Conservation (phyloP, 139 green algal genomes). For the Micractinium sp. region DNA sequence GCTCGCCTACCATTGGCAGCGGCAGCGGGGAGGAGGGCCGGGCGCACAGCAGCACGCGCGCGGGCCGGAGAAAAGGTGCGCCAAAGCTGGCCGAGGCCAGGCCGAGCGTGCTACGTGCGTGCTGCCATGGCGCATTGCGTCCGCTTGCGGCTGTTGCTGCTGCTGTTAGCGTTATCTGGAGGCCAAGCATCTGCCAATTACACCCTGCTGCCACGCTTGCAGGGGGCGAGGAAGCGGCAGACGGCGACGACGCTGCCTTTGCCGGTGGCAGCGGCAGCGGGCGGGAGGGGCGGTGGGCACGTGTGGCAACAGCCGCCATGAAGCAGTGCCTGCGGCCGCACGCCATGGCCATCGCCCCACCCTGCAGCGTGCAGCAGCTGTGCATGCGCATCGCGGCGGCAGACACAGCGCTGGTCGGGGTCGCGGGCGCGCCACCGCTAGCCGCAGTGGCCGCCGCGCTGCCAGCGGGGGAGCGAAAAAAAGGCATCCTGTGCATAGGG, state of each 20-base stretch:
- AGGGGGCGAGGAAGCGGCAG: background rate
- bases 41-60: background rate
- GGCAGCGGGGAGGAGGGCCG: background rate
- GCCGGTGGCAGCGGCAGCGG: background rate
- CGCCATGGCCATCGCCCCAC: slow-evolving; percentile 56
- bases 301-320: slow-evolving; percentile 80
- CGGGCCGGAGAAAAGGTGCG: background rate
- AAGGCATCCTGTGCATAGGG: slow-evolving; percentile 75
- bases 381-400: slow-evolving; percentile 1
- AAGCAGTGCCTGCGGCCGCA: slow-evolving; percentile 88
- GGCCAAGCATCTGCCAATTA: too few species aligned
- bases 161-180: too few species aligned
- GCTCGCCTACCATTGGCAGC: slow-evolving; percentile 55
- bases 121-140: too few species aligned
- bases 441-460: slow-evolving; percentile 29
- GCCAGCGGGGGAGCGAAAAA: background rate
- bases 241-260: slow-evolving; percentile 12
- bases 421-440: slow-evolving; percentile 61
- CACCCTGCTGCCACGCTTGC: background rate
- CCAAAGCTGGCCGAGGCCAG: too few species aligned
- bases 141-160: too few species aligned
- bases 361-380: slow-evolving; percentile 46
- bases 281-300: slow-evolving; percentile 62
- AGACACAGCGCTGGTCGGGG: slow-evolving; percentile 50
- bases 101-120: too few species aligned